Conservation (phyloP, 371 early-diverging fungal genomes). For the Mortierella sp. region DNA sequence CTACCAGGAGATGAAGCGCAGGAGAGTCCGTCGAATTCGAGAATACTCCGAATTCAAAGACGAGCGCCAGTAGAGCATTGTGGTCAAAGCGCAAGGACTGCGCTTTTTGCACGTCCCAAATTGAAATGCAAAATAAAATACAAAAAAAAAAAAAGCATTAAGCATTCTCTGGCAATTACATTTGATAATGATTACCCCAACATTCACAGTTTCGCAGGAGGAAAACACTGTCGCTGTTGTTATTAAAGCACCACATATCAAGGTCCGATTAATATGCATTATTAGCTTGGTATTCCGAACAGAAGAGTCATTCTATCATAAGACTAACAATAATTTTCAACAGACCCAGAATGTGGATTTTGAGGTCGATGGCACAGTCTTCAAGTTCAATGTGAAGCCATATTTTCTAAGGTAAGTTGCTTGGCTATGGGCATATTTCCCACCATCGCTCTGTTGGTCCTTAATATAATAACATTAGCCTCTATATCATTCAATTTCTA, state of each 20-base stretch:
- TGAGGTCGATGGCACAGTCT: constrained; percentile 78
- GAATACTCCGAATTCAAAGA: constrained; percentile 55
- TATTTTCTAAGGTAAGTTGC: constrained; percentile 81
- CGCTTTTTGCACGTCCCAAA: not conserved
- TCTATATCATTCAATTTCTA: not conserved
- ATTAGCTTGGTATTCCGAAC: not conserved
- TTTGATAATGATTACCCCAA: constrained; percentile 92
- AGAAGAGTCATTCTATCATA: not conserved
- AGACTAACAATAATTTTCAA: not conserved
- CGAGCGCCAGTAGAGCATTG: constrained; percentile 18
- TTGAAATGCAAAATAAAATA: not conserved
- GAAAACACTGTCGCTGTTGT: constrained; percentile 75
- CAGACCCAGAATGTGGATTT: constrained; percentile 90
- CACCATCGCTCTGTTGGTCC: too few relatives aligned
- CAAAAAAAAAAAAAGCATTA: constrained; percentile 11
- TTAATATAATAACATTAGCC: not conserved
- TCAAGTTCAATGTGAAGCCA: constrained; percentile 84
- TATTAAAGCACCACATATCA: constrained; percentile 87
- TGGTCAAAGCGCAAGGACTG: not conserved
- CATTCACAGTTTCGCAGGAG: constrained; percentile 86
- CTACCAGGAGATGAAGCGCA: constrained; percentile 53
- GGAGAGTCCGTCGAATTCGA: constrained; percentile 50
- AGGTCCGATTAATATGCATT: constrained; percentile 53
- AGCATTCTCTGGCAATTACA: not conserved
- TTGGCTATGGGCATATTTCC: not conserved